Evolutionary conservation across 2,329 filamentous ascomycete genomes (phyloP).

Genomic region (Talaromyces sp.): DNA sequence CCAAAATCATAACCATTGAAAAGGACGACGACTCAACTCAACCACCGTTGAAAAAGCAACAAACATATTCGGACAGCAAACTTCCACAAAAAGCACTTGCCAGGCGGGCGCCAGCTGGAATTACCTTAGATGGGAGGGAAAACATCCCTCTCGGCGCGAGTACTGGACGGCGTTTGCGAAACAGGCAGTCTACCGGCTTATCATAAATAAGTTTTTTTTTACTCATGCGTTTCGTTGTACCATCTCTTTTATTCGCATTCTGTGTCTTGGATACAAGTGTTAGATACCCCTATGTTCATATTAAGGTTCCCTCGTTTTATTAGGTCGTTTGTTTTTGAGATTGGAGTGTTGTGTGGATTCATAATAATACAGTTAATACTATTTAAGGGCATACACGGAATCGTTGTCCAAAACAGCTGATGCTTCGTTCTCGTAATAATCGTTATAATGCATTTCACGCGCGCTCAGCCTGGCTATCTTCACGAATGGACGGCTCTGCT

Average conservation of each 20-base stretch:
- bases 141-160: slow-evolving; percentile 28
- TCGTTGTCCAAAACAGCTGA: neutral
- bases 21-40: slow-evolving; percentile 25
- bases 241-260: slow-evolving; percentile 12
- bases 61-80: slow-evolving; percentile 29
- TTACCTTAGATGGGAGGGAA: slow-evolving; percentile 38
- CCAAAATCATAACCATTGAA: slow-evolving; percentile 15
- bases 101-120: slow-evolving; percentile 32
- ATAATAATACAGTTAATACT: neutral
- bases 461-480: neutral
- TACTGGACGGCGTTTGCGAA: slow-evolving; percentile 26
- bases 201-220: neutral
- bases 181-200: slow-evolving; percentile 21
- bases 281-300: neutral
- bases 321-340: neutral
- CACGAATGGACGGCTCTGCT: neutral
- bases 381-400: neutral
- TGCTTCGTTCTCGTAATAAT: neutral
- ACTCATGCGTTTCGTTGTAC: neutral
- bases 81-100: slow-evolving; percentile 34
- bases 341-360: neutral
- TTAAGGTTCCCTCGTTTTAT: neutral
- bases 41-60: slow-evolving; percentile 17
- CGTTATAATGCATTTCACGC: neutral
- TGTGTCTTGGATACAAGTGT: slow-evolving; percentile 6